These are phyloP conservation scores for Penicillium simplicissimum DNA, from an alignment of 495 filamentous ascomycete species.

Conservation along the genomic window DNA sequence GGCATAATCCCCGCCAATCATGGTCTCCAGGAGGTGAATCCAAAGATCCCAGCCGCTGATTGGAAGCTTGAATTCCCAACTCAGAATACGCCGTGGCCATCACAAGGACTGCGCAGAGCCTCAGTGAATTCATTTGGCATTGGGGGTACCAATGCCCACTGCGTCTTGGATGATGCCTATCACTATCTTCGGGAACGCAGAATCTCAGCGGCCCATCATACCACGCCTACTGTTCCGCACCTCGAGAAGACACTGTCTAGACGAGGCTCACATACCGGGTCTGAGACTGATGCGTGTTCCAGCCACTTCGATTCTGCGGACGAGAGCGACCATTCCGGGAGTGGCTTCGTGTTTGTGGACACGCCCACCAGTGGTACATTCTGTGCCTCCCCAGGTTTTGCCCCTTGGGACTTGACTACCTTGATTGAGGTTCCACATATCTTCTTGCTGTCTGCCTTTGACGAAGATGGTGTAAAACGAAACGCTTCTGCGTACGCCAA, in stretches of 20 bases:
- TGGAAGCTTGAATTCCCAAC: slow-evolving; percentile 23
- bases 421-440: slow-evolving; percentile 19
- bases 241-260: neutral
- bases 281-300: neutral
- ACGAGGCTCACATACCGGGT: neutral
- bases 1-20: slow-evolving; percentile 39
- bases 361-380: slow-evolving; percentile 17
- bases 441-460: slow-evolving; percentile 32
- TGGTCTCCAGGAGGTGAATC: slow-evolving; percentile 38
- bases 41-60: slow-evolving; percentile 20
- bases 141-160: slow-evolving; percentile 65
- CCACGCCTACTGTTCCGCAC: slow-evolving; percentile 4
- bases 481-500: slow-evolving; percentile 22
- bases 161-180: slow-evolving; percentile 52
- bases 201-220: slow-evolving; percentile 13
- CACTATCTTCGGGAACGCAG: slow-evolving; percentile 19
- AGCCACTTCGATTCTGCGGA: slow-evolving; percentile 9
- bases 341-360: slow-evolving; percentile 11
- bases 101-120: slow-evolving; percentile 44
- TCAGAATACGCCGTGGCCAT: slow-evolving; percentile 20
- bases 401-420: neutral
- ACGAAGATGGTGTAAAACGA: slow-evolving; percentile 33
- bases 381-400: slow-evolving; percentile 6
- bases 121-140: slow-evolving; percentile 63
- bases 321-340: slow-evolving; percentile 11